Base-by-base conservation (phyloP, 2,329 filamentous ascomycete species). In the Trichocomaceae sp. region DNA sequence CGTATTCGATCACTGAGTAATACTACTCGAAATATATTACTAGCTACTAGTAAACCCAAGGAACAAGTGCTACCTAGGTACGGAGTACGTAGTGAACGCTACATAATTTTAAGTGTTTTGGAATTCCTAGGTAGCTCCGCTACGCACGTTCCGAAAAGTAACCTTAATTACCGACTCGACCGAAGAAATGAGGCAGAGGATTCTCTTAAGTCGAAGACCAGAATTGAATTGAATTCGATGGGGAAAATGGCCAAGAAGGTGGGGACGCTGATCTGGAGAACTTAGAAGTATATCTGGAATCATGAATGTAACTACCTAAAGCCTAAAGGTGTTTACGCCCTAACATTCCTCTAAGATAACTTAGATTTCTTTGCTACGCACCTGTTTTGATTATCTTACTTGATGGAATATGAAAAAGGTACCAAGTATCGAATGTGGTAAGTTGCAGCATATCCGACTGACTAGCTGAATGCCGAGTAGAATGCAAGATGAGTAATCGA, bases 211-310 rank as follows among this genome's bases (percentile, higher is more conserved):
- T 33, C 12, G 23, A 15, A 15, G 44, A 41, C 44, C 47, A 53
- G 44, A 53, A 53, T 53, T 41, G 50, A 53, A 31, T 41, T 17
- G n/a, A 41, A 10, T 41, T 47, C 33, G 44, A 33, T 29, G 51
- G 33, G 39, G 20, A 23, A 33, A 39, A n/a, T 29, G 41, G 39
- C n/a, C n/a, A 5, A 29, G 42, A 52, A n/a, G 35, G 51, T 53
- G 51, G 51, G 44, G 51, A 47, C 44, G 42, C 45, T 47, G 51
- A 53, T 52, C 50, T 20, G 50, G 51, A 53, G 51, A 29, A 9
- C 26, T 29, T 29, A 29, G 26, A 47, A 53, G 45, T n/a, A 41
- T 37, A 22, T 20, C 29, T 31, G 35, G 44, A 52, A 47, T 29
- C 33, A n/a, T n/a, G n/a, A n/a, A n/a, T n/a, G n/a, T n/a, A n/a